Percentiles rank a stretch among this genome's conserved stretches.
These are phyloP conservation scores for Naganishia sp. DNA, from an alignment of 1,284 basidiomycete species.

Conservation along the genomic window DNA sequence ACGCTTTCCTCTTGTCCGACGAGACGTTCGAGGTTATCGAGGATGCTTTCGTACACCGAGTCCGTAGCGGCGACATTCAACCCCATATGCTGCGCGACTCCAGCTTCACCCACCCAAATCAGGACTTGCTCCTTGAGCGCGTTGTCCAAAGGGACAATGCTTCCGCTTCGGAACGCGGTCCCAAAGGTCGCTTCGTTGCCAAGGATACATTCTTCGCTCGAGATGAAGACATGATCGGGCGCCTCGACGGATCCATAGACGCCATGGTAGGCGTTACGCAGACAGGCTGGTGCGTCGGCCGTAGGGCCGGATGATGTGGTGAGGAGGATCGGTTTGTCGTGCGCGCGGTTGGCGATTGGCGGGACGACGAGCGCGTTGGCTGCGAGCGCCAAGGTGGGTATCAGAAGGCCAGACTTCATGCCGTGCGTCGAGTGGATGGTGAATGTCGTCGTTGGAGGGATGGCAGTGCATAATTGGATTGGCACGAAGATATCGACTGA, in stretches of 20 bases:
- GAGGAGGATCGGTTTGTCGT: conserved; percentile 8
- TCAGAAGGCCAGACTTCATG: not conserved
- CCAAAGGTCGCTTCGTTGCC: not conserved
- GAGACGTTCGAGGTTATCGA: conserved; percentile 20
- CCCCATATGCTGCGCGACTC: conserved; percentile 35
- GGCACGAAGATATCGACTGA: no score
- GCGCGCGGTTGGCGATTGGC: not conserved
- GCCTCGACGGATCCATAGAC: conserved; percentile 38
- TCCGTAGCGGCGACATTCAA: conserved; percentile 13
- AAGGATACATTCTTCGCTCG: conserved; percentile 35
- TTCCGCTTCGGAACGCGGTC: conserved; percentile 10
- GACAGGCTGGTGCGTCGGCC: conserved; percentile 31
- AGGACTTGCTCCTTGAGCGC: conserved; percentile 24
- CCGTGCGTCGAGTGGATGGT: no score
- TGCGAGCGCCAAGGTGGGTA: not conserved
- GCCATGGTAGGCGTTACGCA: conserved; percentile 39
- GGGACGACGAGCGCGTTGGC: conserved; percentile 4
- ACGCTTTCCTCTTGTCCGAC: not conserved
- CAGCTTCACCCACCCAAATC: conserved; percentile 49
- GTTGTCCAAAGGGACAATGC: conserved; percentile 7
- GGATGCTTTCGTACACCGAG: conserved; percentile 27
- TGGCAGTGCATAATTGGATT: no score
- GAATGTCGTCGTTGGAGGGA: no score
- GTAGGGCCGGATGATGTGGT: conserved; percentile 17
- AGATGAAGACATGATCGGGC: conserved; percentile 39